Evolutionary conservation across 306 rosid genomes (phyloP), one percentile per base, ranked within the genome.

Genomic region (Psophocarpus tetragonolobus): DNA sequence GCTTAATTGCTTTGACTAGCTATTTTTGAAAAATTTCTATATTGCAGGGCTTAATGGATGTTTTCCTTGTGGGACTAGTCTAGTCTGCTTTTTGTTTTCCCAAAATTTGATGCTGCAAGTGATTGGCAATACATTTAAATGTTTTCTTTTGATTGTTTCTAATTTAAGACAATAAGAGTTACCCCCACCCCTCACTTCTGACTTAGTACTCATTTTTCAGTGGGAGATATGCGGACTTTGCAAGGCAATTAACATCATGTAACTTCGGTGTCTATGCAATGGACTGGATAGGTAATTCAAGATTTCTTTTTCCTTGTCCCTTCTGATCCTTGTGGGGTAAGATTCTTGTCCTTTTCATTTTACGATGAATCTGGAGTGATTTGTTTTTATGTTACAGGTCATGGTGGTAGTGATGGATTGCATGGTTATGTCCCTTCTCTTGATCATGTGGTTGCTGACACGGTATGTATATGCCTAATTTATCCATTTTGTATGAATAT

Each of bases 321-420:
- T 53, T 45, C 23, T 29, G 45, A 7, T 78, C 56, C 24, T 30
- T 62, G 18, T 32, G 69, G 27, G 41, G 58, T 73, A 24, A 15
- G 39, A 26, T 33, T 68, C 23, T 20, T 39, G 4, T 50, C 6
- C 20, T 64, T 57, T 26, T 51, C 44, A 18, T 50, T 21, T 71
- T 72, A 20, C 7, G 45, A 67, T 1, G 39, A 73, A 14, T 63
- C 65, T 20, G 67, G 36, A 71, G 35, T 80, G 57, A 60, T 79
- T 62, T 63, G 21, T 79, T 35, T 51, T 54, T 42, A 18, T 44
- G n/a, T 71, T 71, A 62, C 75, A 96, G 99, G 99, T 86, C 99
- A 96, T 66, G 99, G 99, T 38, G 99, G 99, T 51, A 96, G 99
- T 74, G 99, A 96, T 86, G 99, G 99, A 83, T 84, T 96, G 86